phyloP scores from a whole-genome alignment of 371 early-diverging fungal genomes.

The Basidiobolus meristosporus region DNA sequence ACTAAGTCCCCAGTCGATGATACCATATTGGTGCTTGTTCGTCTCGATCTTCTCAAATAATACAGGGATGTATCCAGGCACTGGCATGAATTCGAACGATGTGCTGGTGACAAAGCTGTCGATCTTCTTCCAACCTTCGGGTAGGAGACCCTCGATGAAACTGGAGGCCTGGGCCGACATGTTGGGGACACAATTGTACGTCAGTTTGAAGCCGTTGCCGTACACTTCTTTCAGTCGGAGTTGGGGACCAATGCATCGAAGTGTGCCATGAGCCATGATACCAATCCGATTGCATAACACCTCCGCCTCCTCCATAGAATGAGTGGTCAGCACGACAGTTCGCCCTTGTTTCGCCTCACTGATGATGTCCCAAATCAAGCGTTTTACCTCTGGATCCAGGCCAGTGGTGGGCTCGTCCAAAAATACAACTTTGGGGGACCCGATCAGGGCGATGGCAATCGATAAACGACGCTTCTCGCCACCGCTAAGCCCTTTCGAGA shows the following conservation, averaged over 20 bases:
- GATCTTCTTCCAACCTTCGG: slow-evolving; percentile 17
- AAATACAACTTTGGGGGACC: slow-evolving; percentile 29
- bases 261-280: slow-evolving; percentile 51
- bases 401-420: slow-evolving; percentile 50
- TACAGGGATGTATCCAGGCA: slow-evolving; percentile 16
- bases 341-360: slow-evolving; percentile 24
- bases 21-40: slow-evolving; percentile 12
- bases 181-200: slow-evolving; percentile 15
- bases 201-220: slow-evolving; percentile 47
- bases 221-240: slow-evolving; percentile 47
- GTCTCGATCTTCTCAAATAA: slow-evolving; percentile 23
- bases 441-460: slow-evolving; percentile 33
- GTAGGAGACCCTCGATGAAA: slow-evolving; percentile 21
- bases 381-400: slow-evolving; percentile 41
- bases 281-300: slow-evolving; percentile 29
- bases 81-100: slow-evolving; percentile 34
- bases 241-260: slow-evolving; percentile 38
- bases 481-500: slow-evolving; percentile 32
- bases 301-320: slow-evolving; percentile 67
- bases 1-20: slow-evolving; percentile 43
- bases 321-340: slow-evolving; percentile 42
- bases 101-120: slow-evolving; percentile 26
- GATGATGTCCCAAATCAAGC: slow-evolving; percentile 49
- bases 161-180: slow-evolving; percentile 12
- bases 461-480: slow-evolving; percentile 42